A percentile compares a stretch with the other conserved stretches of the same genome.
Conservation (phyloP, 768 basidiomycete species). For the Arthromyces matolae region DNA sequence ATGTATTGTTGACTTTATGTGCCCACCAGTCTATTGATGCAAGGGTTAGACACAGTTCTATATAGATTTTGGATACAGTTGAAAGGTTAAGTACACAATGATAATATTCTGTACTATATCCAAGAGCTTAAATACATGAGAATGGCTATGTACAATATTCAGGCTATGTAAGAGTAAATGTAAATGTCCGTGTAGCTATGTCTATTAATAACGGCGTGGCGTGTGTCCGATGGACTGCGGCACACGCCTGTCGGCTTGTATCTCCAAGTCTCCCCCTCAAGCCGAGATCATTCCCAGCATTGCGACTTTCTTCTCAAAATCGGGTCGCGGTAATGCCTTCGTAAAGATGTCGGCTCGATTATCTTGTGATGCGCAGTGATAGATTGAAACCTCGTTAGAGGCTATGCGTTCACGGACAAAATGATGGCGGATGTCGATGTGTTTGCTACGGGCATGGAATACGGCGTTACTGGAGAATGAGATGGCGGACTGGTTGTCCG, state of each 20-base stretch:
- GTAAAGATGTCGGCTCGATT: conserved; percentile 41
- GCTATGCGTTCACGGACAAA: conserved; percentile 33
- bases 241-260: neutral
- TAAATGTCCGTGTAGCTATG: no score
- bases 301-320: neutral
- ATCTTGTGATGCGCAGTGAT: conserved; percentile 28
- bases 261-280: conserved; percentile 15
- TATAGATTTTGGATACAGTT: no score
- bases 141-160: no score
- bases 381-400: conserved; percentile 19
- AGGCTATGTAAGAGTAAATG: no score
- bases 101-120: no score
- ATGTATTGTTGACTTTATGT: no score
- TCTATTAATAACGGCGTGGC: neutral
- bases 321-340: conserved; percentile 27
- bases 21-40: no score
- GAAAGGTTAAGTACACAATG: neutral
- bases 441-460: conserved; percentile 36
- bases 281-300: conserved; percentile 4
- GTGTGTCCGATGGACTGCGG: neutral
- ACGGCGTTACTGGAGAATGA: conserved; percentile 29
- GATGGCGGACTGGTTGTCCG: conserved; percentile 38
- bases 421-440: conserved; percentile 40
- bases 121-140: no score
- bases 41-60: no score